Conservation (phyloP, 176 grass and related monocot species). For the Eremochloa ophiuroides region DNA sequence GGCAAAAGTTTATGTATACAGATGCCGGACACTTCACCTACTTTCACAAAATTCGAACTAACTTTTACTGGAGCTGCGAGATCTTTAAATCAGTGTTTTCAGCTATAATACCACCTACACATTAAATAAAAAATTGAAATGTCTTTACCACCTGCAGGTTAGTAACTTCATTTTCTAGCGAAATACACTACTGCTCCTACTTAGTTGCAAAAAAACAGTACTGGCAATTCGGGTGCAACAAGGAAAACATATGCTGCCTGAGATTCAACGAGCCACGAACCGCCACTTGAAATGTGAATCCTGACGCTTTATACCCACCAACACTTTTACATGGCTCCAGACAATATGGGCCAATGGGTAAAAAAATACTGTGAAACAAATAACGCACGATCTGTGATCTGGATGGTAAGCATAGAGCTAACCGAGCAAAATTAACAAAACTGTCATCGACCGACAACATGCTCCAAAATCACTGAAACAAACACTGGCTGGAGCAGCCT, state of each 20-base stretch:
- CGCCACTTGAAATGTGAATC: not conserved
- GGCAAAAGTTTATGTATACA: no score
- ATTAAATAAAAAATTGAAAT: not conserved
- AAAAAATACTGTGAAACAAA: conserved; percentile 30
- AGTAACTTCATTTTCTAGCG: not conserved
- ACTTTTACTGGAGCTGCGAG: not conserved
- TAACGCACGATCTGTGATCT: conserved; percentile 10
- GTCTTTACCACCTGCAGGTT: no score
- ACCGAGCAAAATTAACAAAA: conserved; percentile 1
- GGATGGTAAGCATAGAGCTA: conserved; percentile 11
- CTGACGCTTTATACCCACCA: not conserved
- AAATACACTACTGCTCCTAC: not conserved
- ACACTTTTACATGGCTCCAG: conserved; percentile 4
- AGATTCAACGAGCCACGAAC: not conserved
- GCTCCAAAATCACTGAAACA: conserved; percentile 21
- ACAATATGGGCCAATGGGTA: not conserved
- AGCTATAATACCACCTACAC: not conserved
- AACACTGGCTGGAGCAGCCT: conserved; percentile 20
- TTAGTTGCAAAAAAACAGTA: not conserved
- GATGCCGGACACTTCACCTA: no score
- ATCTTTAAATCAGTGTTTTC: not conserved
- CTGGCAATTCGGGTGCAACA: not conserved
- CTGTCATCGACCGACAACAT: conserved; percentile 10
- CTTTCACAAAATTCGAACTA: not conserved
- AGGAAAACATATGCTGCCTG: not conserved